Evolutionary conservation across 352 stramenopile species (phyloP), one percentile per base, ranked within the genome.

Genomic region (Globisporangium paroecandrum): DNA sequence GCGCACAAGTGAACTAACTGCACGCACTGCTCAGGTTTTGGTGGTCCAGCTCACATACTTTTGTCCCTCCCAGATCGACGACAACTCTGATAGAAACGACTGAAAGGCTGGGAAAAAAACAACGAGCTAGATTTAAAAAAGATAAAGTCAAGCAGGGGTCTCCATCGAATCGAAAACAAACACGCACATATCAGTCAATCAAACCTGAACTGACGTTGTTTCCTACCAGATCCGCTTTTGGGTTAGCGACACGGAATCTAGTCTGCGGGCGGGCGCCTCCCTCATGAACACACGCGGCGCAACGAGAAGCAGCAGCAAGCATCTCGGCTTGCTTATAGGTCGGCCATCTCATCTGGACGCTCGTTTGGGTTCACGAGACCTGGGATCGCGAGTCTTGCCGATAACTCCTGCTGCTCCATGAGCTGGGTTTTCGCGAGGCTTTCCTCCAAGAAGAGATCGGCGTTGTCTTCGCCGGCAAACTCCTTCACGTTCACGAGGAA

Each of bases 401-500:
- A 81, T 74, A 91, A 65, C 47, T 93, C 87, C 70, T 97, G 77
- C 61, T 96, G 89, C 70, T 98, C 86, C 65, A 98, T 79, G 75
- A 95, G 75, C 66, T 93, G 79, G 41, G 85, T 87, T 60, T 92
- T 86, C 57, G 85, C 86, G 58, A 98, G 78, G 68, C 91, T 94
- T 76, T 99, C 97, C 79, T 99, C 97, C 53, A 95, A 76, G 77
- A 97, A 99, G 61, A 99, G 79, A 56, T 98, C 96, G 46, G 89
- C 91, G 75, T 99, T 99, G 78, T 99, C 97, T 83, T 99, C 97
- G 4, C 87, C 84, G 8, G 87, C 97, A 77, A 99, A 99, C 76
- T 99, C 97, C 74, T 94, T 99, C 62, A 99, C 85, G 69, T 98
- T 96, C 62, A 99, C 98, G 32, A 99, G 89, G 83, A 99, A 99